phyloP scores from a whole-genome alignment of 2,329 filamentous ascomycete species.

The Ustulina deusta region DNA sequence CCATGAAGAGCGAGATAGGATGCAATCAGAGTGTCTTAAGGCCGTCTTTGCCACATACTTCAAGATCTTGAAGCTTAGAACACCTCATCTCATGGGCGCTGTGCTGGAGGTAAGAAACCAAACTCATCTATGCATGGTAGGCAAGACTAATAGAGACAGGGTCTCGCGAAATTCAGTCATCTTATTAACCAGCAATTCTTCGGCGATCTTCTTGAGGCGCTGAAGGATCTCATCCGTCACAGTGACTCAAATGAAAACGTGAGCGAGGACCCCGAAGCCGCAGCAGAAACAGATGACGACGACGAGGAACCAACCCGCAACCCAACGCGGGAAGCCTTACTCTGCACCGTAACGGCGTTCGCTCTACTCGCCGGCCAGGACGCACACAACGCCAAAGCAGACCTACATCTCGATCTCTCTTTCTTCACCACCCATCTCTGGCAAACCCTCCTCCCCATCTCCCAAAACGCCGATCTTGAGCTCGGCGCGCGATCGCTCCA shows the following conservation, averaged over 20 bases:
- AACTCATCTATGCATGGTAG: not conserved
- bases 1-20: conserved; percentile 91
- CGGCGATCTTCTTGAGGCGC: conserved; percentile 90
- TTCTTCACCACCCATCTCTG: conserved; percentile 98
- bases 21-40: conserved; percentile 96
- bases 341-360: conserved; percentile 96
- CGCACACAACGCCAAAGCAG: conserved; percentile 82
- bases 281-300: conserved; percentile 56
- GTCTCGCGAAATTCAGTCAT: conserved; percentile 91
- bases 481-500: conserved; percentile 79
- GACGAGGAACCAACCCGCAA: conserved; percentile 72
- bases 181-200: conserved; percentile 99
- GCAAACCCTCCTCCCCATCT: conserved; percentile 81
- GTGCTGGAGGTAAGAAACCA: conserved; percentile 59
- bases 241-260: conserved; percentile 69
- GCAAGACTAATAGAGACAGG: conserved; percentile 62
- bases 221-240: conserved; percentile 90
- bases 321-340: conserved; percentile 84
- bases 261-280: conserved; percentile 58
- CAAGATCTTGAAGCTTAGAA: conserved; percentile 86
- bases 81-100: conserved; percentile 91
- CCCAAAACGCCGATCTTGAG: conserved; percentile 87
- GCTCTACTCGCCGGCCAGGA: conserved; percentile 96
- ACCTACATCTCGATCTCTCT: conserved; percentile 88
- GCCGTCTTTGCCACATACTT: conserved; percentile 97